phyloP scores from a whole-genome alignment of 2,329 filamentous ascomycete genomes.

The Pestalotiopsis sp. region DNA sequence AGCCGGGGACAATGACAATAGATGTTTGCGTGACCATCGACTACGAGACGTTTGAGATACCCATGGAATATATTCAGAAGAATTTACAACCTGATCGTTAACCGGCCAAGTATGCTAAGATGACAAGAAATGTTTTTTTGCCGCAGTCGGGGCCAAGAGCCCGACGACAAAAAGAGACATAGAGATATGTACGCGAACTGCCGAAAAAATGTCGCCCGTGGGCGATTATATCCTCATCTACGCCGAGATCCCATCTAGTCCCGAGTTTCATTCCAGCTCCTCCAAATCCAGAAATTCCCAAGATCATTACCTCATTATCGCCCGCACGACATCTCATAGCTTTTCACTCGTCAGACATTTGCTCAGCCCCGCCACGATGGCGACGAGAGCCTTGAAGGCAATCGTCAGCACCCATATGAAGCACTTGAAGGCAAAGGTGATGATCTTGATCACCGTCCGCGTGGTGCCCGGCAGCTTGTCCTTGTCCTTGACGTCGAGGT shows the following conservation, averaged over 20 bases:
- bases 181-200: background rate
- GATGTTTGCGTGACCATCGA: background rate
- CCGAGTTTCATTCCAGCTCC: background rate
- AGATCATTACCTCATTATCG: conserved; percentile 3
- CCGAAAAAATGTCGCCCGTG: background rate
- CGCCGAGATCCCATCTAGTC: background rate
- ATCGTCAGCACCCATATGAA: conserved; percentile 62
- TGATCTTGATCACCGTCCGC: conserved; percentile 52
- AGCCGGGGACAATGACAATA: background rate
- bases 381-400: conserved; percentile 54
- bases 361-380: conserved; percentile 53
- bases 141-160: background rate
- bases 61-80: conserved; percentile 17
- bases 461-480: conserved; percentile 55
- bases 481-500: conserved; percentile 42
- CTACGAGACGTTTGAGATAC: conserved; percentile 13
- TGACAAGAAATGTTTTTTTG: background rate
- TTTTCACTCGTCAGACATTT: conserved; percentile 51
- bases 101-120: background rate
- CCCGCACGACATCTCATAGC: conserved; percentile 26
- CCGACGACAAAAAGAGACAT: background rate
- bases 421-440: conserved; percentile 59
- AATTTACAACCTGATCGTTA: conserved; percentile 9
- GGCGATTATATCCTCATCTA: background rate
- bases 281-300: background rate